Base-by-base conservation (phyloP, 768 basidiomycete species). In the Rubroboletus satanas region DNA sequence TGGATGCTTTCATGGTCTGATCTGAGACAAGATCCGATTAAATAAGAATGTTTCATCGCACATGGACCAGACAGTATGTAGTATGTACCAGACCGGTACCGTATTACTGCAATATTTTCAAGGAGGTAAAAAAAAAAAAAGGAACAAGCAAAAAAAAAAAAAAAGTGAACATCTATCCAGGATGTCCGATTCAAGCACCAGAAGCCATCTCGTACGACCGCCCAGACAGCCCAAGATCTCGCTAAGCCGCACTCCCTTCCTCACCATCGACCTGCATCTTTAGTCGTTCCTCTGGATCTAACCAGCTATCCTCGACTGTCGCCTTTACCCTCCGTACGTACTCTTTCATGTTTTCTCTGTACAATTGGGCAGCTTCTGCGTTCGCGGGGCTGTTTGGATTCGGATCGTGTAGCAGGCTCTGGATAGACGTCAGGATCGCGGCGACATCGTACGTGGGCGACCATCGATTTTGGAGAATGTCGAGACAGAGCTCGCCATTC, bases 391-490 rank as follows among this genome's bases (percentile, higher is more conserved):
- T 96, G 70, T 94, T 93, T 2, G 96, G 96, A 71, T 99, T 99
- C 12, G 97, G 97, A 72, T 99, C 97, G 66, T 98, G 95, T 56
- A 99, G 76, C 52, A 99, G 75, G 71, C 88, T 91, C 72, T 98
- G 97, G 55, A 99, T 96, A 62, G 87, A 90, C 9, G 97, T 99
- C 65, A 99, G 79, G 74, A 98, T 98, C 29, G 97, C 97, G 18
- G 95, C 93, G 51, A 99, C 97, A 67, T 99, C 97, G 73, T 99
- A 99, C 1, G 97, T 98, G 7, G 97, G 97, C 26, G 89, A 92
- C 97, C 97, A 99, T 23, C 97, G 81, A 69, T 99, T 99, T 77
- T 99, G 97, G 35, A 99, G 81, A 66, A 98, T 99, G 72, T 98
- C 97, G 48, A 99, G 80, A 69, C 97, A 99, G 48, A 99, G 88